Base-by-base conservation (phyloP, 495 filamentous ascomycete genomes). In the Niebla homalea region DNA sequence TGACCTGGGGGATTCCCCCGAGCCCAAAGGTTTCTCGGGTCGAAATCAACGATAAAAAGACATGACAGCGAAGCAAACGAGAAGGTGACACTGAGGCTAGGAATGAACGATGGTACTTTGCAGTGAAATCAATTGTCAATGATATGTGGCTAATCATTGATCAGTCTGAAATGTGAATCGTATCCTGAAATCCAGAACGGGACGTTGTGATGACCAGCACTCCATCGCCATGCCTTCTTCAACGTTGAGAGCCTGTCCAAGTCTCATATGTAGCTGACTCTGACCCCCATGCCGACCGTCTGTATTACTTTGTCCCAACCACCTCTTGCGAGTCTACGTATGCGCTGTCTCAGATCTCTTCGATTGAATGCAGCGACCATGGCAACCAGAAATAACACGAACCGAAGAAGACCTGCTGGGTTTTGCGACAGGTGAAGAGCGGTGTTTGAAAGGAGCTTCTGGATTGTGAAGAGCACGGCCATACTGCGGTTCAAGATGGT, bases 251-350 rank as follows among this genome's bases (percentile, higher is more conserved):
- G 7, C 7, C 10, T 1, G 39, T 7, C 21, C 10, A 41, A 36
- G 35, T 20, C 10, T 68, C 55, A 95, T 48, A 98, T 92, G 70
- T 98, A 98, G 66, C 83, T 93, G 58, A 98, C 89, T 69, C 96
- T 97, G 46, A 94, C 85, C 1, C 93, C 92, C 90, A 97, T 96
- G 0, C 90, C 89, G 15, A 90, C 81, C 0, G 92, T 98, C 35
- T 78, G 73, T 54, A 72, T 80, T 7, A 96, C 69, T 67, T 95
- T 97, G 26, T 79, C 75, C 92, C 89, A 96, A 20, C 79, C 78
- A 25, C 73, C 63, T 45, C 75, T 76, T 38, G 89, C 61, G 29
- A 86, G 70, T 51, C 78, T 73, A 51, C 77, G 70, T 23, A 96
- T 61, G 50, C 84, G 77, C 49, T 95, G 84, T 32, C 87, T 76